Percentiles rank a stretch among this genome's conserved stretches.
These are phyloP conservation scores for Tolypocladium tropicale DNA, from an alignment of 2,329 filamentous ascomycete species.

Conservation along the genomic window DNA sequence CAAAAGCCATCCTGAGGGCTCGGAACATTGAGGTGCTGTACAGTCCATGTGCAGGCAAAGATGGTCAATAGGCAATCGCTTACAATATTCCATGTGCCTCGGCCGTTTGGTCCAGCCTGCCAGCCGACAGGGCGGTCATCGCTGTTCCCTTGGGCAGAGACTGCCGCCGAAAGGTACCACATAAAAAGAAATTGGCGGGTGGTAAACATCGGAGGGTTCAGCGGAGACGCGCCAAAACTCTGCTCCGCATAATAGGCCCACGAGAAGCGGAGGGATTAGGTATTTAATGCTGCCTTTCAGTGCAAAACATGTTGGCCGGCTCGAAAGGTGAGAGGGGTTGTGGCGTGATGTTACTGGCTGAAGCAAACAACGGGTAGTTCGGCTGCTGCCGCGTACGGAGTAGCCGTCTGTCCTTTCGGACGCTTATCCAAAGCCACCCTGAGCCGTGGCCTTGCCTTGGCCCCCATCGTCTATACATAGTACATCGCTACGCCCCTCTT, in stretches of 20 bases:
- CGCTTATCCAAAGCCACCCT: not conserved
- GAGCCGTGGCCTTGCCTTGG: not conserved
- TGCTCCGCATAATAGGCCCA: not conserved
- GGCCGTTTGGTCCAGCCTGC: not conserved
- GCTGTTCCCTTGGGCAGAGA: not conserved
- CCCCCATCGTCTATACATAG: too few species aligned
- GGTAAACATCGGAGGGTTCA: not conserved
- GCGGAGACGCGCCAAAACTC: not conserved
- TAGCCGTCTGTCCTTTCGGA: not conserved
- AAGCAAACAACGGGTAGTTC: too few species aligned
- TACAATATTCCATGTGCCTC: not conserved
- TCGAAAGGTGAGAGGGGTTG: not conserved
- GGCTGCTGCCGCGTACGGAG: too few species aligned
- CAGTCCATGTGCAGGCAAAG: not conserved
- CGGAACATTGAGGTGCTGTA: not conserved
- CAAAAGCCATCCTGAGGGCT: not conserved
- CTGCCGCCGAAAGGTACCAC: not conserved
- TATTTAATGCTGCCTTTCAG: not conserved
- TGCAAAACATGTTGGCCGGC: not conserved
- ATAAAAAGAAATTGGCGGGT: not conserved
- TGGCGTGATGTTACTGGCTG: not conserved
- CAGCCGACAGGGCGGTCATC: not conserved
- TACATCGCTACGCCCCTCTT: not conserved
- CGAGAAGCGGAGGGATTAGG: not conserved
- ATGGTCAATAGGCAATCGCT: not conserved